Evolutionary conservation across 345 rosid species (phyloP), one percentile per base, ranked within the genome.

Genomic region (Diplotaxis tenuifolia): DNA sequence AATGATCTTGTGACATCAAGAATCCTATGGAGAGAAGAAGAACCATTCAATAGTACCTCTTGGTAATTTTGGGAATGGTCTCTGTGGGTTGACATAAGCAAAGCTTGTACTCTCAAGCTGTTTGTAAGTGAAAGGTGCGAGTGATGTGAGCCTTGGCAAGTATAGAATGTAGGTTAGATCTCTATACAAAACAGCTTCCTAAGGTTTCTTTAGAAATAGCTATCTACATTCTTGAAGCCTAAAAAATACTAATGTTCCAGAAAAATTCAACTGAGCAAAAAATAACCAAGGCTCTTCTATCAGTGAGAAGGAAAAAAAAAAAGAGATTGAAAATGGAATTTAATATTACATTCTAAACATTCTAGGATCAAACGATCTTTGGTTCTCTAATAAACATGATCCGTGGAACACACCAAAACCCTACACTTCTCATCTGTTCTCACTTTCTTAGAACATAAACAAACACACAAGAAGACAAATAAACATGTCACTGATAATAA

Each of bases 361-460:
- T 58, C 62, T 22, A 59, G 40, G 53, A 49, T 74, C 62, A 67
- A 54, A 65, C 71, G 60, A 74, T 47, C 15, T 4, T 23, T 57
- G 28, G 49, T 73, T 65, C 66, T 29, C 71, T 73, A 65, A 63
- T 73, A 65, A 63, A 19, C 71, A 65, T 28, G 32, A 55, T 55
- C 57, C 42, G 56, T 14, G 5, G 20, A 32, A 64, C 47, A 62
- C 9, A 29, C 2, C 22, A 52, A 61, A 68, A 62, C 16, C 57
- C 69, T 62, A 42, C 42, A 45, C 19, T 53, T 27, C 55, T 50
- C 38, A 62, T 75, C 34, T 53, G 56, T 61, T 75, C 57, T 67
- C 69, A 68, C 27, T 36, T 49, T 23, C 56, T 75, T 60, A 75
- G 55, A 75, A 60, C 68, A 45, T 66, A 7, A 68, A 61, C 62